Evolutionary conservation across 352 stramenopile genomes (phyloP).

Genomic region (Phytophthora capsici): DNA sequence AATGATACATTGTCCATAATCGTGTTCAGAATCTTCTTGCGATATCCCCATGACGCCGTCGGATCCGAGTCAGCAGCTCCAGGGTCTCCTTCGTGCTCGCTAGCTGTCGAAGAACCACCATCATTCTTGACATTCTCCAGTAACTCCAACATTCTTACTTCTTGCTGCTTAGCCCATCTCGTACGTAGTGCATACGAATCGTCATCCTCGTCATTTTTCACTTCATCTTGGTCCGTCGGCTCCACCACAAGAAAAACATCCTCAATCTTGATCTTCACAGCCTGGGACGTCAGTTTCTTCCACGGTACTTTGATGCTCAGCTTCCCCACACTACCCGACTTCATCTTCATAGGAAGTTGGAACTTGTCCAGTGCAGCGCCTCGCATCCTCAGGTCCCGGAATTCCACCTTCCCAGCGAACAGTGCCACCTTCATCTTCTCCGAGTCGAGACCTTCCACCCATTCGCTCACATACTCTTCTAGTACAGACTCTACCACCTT

Average conservation of each 20-base stretch:
- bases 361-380: constrained; percentile 78
- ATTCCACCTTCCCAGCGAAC: constrained; percentile 85
- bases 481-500: constrained; percentile 86
- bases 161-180: constrained; percentile 84
- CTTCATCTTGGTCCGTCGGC: constrained; percentile 65
- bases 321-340: constrained; percentile 66
- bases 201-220: constrained; percentile 34
- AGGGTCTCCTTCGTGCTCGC: constrained; percentile 20
- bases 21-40: constrained; percentile 84
- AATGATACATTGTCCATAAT: constrained; percentile 87
- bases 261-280: constrained; percentile 79
- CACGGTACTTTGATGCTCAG: constrained; percentile 86
- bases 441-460: constrained; percentile 83
- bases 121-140: constrained; percentile 75
- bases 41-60: constrained; percentile 72
- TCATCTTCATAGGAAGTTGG: constrained; percentile 79
- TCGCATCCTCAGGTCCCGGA: constrained; percentile 79
- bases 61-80: constrained; percentile 40
- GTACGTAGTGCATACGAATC: constrained; percentile 70
- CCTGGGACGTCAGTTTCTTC: constrained; percentile 83
- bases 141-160: constrained; percentile 78
- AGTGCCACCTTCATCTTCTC: constrained; percentile 90
- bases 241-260: constrained; percentile 81
- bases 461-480: constrained; percentile 88
- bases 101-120: constrained; percentile 15